Evolutionary conservation across 2,329 filamentous ascomycete genomes (phyloP), one percentile per base, ranked within the genome.

Genomic region (Ascochyta rabiei): DNA sequence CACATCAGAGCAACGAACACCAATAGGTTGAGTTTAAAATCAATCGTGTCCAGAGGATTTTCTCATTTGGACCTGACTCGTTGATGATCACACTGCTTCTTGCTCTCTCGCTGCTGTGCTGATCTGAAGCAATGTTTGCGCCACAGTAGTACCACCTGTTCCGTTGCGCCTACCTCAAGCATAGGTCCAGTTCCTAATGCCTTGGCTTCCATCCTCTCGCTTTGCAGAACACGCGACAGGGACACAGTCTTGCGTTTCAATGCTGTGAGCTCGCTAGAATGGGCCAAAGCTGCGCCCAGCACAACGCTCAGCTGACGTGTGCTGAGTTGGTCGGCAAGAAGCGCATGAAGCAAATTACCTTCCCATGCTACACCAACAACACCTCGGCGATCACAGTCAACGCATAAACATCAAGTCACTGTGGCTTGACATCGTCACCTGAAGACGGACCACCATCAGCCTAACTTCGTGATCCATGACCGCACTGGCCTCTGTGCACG

Each of bases 401-500:
- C 30, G 46, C 51, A 47, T 53, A 59, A 44, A 24, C 42, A 45
- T 21, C 43, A 48, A 41, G 48, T 35, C 33, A 58, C 39, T 31
- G 40, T 56, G 52, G 56, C 59, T 58, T 51, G 43, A 56, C 21
- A 46, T 47, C 30, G 33, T 40, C 47, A 61, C 56, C 57, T 61
- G 53, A 48, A 37, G 53, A 50, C 46, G 53, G 41, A 58, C 53
- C 42, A 57, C 53, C 58, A 47, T 53, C 53, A 56, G 44, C 33
- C 30, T 48, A 16, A 51, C 41, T 35, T 61, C 41, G 38, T 43
- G 40, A 51, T 50, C 40, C 50, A 37, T 43, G 48, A 46, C 48
- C 56, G 42, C 51, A 60, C 54, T 60, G 58, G 59, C 42, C 45
- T 58, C 51, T 56, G 56, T 54, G 60, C 57, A 48, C 48, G 67